Evolutionary conservation across 2,329 filamentous ascomycete species (phyloP).

Genomic region (Beauveria scarabaeidicola): DNA sequence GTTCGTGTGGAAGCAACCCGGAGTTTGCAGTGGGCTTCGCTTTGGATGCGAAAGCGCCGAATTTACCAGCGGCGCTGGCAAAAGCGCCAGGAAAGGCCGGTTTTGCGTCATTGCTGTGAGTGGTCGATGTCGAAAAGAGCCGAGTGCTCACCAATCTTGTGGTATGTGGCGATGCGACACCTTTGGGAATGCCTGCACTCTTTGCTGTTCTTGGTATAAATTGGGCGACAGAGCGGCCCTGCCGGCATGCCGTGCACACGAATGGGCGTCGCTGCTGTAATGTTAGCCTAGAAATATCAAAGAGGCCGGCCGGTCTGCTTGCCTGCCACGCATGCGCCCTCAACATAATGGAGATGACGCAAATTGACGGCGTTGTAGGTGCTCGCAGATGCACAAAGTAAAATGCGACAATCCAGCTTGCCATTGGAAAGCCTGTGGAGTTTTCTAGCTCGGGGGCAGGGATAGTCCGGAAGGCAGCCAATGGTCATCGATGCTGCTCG

Average conservation of each 20-base stretch:
- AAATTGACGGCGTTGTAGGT: constrained; percentile 14
- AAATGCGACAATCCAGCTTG: constrained; percentile 2
- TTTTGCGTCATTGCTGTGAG: constrained; percentile 14
- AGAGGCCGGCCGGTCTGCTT: constrained; percentile 10
- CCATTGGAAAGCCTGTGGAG: neutral
- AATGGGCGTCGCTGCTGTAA: constrained; percentile 21
- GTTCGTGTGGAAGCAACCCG: constrained; percentile 30
- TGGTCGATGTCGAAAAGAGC: constrained; percentile 21
- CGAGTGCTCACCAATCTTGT: neutral
- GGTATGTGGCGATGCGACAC: neutral
- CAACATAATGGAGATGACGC: constrained; percentile 27
- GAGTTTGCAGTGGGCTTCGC: constrained; percentile 13
- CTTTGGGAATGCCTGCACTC: neutral
- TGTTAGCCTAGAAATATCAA: constrained; percentile 4
- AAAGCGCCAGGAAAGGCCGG: constrained; percentile 20
- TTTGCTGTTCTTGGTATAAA: neutral
- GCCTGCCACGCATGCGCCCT: constrained; percentile 34
- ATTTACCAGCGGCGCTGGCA: constrained; percentile 13
- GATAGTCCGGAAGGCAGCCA: constrained; percentile 7
- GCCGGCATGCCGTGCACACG: constrained; percentile 25
- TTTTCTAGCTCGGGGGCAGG: constrained; percentile 8
- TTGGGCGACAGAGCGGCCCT: neutral
- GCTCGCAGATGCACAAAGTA: neutral
- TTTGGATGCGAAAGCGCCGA: constrained; percentile 18
- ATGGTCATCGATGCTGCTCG: neutral